Percentiles rank a stretch among this genome's conserved stretches.
Evolutionary conservation across 345 rosid species (phyloP).

Genomic region (Clarkia xantiana): DNA sequence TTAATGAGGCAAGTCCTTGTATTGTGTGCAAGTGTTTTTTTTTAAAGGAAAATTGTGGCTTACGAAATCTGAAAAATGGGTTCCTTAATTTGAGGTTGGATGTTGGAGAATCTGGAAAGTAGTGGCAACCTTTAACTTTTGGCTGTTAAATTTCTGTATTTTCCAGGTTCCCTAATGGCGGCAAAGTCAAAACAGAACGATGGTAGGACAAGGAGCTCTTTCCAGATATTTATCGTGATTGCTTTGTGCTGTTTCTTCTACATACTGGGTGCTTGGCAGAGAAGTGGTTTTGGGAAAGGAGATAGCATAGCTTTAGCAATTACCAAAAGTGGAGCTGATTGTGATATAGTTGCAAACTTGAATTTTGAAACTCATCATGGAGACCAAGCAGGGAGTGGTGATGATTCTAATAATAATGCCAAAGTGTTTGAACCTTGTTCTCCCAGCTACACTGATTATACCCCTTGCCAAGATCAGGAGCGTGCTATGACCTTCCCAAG

Average conservation of each 20-base stretch:
- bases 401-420: constrained; percentile 36
- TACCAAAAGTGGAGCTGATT: constrained; percentile 65
- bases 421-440: constrained; percentile 56
- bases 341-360: constrained; percentile 57
- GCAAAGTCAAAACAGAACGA: constrained; percentile 55
- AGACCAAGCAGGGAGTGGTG: constrained; percentile 26
- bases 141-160: not conserved
- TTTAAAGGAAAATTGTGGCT: too few species aligned
- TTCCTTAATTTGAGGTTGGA: too few species aligned
- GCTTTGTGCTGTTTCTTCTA: constrained; percentile 88
- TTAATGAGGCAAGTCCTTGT: too few species aligned
- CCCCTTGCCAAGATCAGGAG: constrained; percentile 92
- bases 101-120: too few species aligned
- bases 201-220: constrained; percentile 71
- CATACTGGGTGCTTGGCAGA: constrained; percentile 93
- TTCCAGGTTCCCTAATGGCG: constrained; percentile 54
- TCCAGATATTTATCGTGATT: constrained; percentile 66
- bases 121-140: too few species aligned
- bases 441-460: constrained; percentile 60
- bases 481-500: constrained; percentile 98
- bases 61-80: too few species aligned
- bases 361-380: constrained; percentile 92
- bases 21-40: too few species aligned
- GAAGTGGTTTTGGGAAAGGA: constrained; percentile 96
- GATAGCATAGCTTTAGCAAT: constrained; percentile 84